Percentiles rank a stretch among this genome's conserved stretches.
These are phyloP conservation scores for Panicum hallii DNA, from an alignment of 202 grass and related monocot genomes.

Conservation along the genomic window DNA sequence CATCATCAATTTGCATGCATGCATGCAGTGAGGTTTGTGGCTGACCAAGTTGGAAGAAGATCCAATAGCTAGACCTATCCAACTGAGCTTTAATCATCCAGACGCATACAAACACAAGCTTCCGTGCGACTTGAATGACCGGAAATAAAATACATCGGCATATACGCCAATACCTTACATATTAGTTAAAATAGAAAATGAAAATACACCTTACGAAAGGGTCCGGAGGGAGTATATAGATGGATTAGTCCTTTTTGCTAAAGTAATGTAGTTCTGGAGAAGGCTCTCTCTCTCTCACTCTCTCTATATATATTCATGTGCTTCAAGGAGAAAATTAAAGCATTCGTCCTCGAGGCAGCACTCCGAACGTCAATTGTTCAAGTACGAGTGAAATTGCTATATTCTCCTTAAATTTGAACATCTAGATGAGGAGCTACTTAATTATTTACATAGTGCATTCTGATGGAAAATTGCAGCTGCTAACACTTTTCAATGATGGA, in stretches of 20 bases:
- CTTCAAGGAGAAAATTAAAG: not conserved
- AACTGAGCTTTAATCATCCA: too few species aligned
- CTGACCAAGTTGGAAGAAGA: too few species aligned
- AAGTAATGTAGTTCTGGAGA: not conserved
- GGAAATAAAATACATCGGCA: too few species aligned
- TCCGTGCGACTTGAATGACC: too few species aligned
- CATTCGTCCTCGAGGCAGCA: too few species aligned
- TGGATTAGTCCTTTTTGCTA: not conserved
- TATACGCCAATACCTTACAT: too few species aligned
- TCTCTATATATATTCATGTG: not conserved
- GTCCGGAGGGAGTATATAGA: not conserved
- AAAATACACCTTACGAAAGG: too few species aligned
- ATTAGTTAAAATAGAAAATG: too few species aligned
- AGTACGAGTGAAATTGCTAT: not conserved
- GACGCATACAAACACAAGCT: too few species aligned
- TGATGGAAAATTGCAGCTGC: not conserved
- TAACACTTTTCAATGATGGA: not conserved
- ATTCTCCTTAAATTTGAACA: not conserved
- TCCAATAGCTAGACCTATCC: too few species aligned
- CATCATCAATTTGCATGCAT: too few species aligned
- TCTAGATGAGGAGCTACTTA: not conserved
- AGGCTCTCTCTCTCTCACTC: not conserved
- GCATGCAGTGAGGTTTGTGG: too few species aligned
- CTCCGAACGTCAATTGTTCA: not conserved
- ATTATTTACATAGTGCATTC: not conserved